Conservation (phyloP, 2,329 filamentous ascomycete genomes). For the Colletotrichum musicola region DNA sequence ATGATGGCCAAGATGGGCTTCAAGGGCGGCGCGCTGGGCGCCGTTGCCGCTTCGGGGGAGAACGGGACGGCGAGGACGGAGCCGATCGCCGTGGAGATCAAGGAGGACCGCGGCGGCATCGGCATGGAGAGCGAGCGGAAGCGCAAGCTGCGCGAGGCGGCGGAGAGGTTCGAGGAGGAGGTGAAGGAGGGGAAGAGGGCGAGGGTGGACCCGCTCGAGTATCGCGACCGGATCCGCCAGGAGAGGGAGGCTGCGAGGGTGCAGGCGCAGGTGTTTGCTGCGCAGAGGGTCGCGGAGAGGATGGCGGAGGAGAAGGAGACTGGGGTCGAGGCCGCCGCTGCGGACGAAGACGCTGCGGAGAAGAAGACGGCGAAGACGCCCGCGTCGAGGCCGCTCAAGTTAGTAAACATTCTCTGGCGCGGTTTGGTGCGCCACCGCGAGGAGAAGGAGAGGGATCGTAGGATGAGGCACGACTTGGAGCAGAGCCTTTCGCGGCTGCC, state of each 20-base stretch:
- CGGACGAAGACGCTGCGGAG: conserved; percentile 36
- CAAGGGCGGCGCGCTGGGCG: conserved; percentile 81
- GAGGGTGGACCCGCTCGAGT: conserved; percentile 76
- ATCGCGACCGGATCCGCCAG: conserved; percentile 76
- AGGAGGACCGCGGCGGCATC: conserved; percentile 85
- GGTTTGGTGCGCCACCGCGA: conserved; percentile 78
- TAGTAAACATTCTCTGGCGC: conserved; percentile 84
- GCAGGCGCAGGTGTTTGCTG: conserved; percentile 79
- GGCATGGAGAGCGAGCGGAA: conserved; percentile 88
- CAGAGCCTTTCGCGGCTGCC: conserved; percentile 74
- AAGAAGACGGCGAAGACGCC: conserved; percentile 49
- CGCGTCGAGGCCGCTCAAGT: conserved; percentile 67
- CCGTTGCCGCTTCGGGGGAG: conserved; percentile 62
- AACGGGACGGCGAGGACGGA: conserved; percentile 63
- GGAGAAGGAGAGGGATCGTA: conserved; percentile 75
- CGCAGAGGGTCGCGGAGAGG: conserved; percentile 85
- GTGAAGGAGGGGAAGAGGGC: conserved; percentile 71
- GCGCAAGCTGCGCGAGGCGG: conserved; percentile 76
- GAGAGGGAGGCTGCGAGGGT: conserved; percentile 77
- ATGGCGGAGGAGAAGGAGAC: conserved; percentile 71
- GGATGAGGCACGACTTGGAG: conserved; percentile 75
- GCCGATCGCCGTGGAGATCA: conserved; percentile 81
- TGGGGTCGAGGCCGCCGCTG: conserved; percentile 1
- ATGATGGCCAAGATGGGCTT: conserved; percentile 99
- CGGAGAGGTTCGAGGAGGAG: conserved; percentile 54